phyloP scores from a whole-genome alignment of 208 protist genomes.

The Trypanosoma vivax region DNA sequence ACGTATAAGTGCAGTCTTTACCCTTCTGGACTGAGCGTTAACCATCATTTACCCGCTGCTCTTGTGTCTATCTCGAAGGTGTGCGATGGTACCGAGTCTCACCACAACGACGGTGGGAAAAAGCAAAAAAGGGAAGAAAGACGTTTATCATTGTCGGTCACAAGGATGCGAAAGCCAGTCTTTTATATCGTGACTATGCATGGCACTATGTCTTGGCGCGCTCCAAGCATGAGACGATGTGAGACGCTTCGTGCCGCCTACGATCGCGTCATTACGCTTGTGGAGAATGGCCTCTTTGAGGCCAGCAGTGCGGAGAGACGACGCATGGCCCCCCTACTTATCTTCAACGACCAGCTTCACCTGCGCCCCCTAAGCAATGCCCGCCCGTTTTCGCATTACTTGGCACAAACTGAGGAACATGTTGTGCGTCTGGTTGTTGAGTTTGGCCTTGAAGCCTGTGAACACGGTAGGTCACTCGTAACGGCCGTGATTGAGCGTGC shows the following conservation, averaged over 20 bases:
- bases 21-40: slow-evolving; percentile 45
- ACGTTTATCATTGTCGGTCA: slow-evolving; percentile 1
- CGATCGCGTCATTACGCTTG: slow-evolving; percentile 55
- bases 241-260: slow-evolving; percentile 47
- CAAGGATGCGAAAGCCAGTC: slow-evolving; percentile 13
- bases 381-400: slow-evolving; percentile 8
- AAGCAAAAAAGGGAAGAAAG: not conserved
- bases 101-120: not conserved
- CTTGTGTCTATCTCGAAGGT: slow-evolving; percentile 48
- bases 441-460: slow-evolving; percentile 72
- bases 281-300: slow-evolving; percentile 39
- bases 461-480: slow-evolving; percentile 51
- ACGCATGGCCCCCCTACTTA: slow-evolving; percentile 50
- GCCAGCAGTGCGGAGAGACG: slow-evolving; percentile 59
- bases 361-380: slow-evolving; percentile 23
- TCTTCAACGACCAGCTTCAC: slow-evolving; percentile 63
- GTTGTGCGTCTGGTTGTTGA: slow-evolving; percentile 59
- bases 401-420: slow-evolving; percentile 22
- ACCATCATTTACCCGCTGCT: slow-evolving; percentile 51
- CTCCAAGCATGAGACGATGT: slow-evolving; percentile 56
- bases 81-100: not conserved
- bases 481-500: slow-evolving; percentile 57
- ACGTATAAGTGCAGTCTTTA: slow-evolving; percentile 77
- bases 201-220: slow-evolving; percentile 70
- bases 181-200: slow-evolving; percentile 69